These are phyloP conservation scores for Rhizopogon hawkerae DNA, from an alignment of 1,284 basidiomycete species.

Conservation along the genomic window DNA sequence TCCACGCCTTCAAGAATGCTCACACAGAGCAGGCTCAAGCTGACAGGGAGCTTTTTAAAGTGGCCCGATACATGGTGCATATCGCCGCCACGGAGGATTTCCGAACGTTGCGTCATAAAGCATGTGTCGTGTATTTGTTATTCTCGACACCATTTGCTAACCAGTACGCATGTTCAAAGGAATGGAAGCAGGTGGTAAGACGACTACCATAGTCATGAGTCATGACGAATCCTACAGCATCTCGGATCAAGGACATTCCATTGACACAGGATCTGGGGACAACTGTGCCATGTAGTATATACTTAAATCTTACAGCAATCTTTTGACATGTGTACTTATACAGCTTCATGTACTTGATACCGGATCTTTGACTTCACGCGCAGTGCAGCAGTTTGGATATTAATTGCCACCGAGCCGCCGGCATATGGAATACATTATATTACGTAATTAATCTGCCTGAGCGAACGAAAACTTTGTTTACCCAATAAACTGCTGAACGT, in stretches of 20 bases:
- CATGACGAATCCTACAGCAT: not conserved
- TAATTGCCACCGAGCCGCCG: no score
- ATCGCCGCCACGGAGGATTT: constrained; percentile 49
- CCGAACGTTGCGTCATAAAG: constrained; percentile 51
- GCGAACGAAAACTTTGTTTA: no score
- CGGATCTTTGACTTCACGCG: no score
- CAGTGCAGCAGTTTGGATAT: no score
- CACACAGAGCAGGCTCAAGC: constrained; percentile 51
- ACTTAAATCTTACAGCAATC: no score
- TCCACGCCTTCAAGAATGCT: constrained; percentile 72
- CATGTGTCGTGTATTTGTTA: constrained; percentile 18
- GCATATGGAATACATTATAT: no score
- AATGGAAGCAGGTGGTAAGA: constrained; percentile 25
- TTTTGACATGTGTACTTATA: no score
- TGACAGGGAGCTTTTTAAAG: constrained; percentile 61
- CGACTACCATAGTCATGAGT: constrained; percentile 13
- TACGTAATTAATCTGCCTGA: no score
- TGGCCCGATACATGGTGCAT: constrained; percentile 57
- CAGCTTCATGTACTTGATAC: no score
- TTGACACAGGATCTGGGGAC: no score
- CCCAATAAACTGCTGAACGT: not conserved
- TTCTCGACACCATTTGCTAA: not conserved
- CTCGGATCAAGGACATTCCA: not conserved
- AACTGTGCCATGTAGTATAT: no score
- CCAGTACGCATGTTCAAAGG: constrained; percentile 8